Evolutionary conservation across 345 rosid genomes (phyloP).

Genomic region (Trapa bicornis): DNA sequence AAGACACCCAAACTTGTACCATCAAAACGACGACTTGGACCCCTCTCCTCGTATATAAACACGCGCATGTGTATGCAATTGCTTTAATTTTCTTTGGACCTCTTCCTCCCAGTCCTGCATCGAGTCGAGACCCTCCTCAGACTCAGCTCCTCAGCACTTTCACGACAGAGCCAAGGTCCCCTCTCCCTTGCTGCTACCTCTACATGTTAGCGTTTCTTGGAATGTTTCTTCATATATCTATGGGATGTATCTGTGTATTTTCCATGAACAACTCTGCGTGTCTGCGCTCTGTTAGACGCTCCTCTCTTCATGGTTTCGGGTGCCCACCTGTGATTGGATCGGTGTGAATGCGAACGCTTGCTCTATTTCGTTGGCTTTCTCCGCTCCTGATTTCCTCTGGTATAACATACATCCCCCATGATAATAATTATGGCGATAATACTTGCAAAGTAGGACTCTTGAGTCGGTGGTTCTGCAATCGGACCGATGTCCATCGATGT

Average conservation of each 20-base stretch:
- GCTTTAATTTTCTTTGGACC: neutral
- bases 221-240: neutral
- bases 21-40: slow-evolving; percentile 1
- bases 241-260: no score
- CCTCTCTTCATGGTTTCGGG: neutral
- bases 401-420: neutral
- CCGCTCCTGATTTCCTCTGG: neutral
- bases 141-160: neutral
- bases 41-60: neutral
- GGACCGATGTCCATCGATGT: neutral
- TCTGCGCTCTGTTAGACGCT: neutral
- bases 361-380: neutral
- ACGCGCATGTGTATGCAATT: neutral
- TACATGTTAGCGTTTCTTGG: neutral
- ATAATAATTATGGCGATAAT: neutral
- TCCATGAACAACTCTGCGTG: neutral
- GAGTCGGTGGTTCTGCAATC: neutral
- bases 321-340: neutral
- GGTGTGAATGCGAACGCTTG: neutral
- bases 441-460: neutral
- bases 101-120: neutral
- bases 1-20: no score
- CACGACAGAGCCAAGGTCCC: neutral
- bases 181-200: neutral
- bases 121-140: neutral